Conservation (phyloP, 176 grass and related monocot species). For the Lolium multiflorum region DNA sequence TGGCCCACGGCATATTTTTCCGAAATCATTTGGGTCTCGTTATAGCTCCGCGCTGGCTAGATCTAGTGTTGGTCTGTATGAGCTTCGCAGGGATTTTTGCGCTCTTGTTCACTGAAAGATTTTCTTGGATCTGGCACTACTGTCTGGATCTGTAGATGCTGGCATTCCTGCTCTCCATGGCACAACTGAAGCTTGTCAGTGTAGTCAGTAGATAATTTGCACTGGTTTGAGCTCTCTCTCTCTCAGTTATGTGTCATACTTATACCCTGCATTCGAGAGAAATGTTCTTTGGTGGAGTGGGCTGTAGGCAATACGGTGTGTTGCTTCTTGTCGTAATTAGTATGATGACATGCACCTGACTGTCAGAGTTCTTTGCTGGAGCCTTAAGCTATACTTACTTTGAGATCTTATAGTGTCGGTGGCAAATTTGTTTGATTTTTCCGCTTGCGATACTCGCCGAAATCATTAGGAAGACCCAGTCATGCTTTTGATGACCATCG, state of each 20-base stretch:
- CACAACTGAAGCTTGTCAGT: constrained; percentile 4
- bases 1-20: neutral
- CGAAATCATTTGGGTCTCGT: neutral
- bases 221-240: neutral
- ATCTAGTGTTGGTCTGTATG: constrained; percentile 7
- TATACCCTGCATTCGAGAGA: neutral
- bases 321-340: constrained; percentile 47
- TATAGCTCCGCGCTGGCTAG: neutral
- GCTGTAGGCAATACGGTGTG: constrained; percentile 42
- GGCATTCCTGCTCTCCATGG: constrained; percentile 31
- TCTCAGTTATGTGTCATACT: neutral
- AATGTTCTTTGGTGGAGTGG: constrained; percentile 29
- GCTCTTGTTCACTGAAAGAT: constrained; percentile 7
- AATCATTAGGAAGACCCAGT: constrained; percentile 30
- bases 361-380: constrained; percentile 39
- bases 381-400: constrained; percentile 42
- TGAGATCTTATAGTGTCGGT: constrained; percentile 48
- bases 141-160: constrained; percentile 21
- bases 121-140: constrained; percentile 37
- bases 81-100: neutral
- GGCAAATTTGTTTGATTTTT: constrained; percentile 42
- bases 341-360: constrained; percentile 44
- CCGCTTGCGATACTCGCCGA: neutral
- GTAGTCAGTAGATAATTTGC: neutral
- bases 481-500: constrained; percentile 19